phyloP scores from a whole-genome alignment of 2,329 filamentous ascomycete genomes.

The Sclerotinia trifoliorum region DNA sequence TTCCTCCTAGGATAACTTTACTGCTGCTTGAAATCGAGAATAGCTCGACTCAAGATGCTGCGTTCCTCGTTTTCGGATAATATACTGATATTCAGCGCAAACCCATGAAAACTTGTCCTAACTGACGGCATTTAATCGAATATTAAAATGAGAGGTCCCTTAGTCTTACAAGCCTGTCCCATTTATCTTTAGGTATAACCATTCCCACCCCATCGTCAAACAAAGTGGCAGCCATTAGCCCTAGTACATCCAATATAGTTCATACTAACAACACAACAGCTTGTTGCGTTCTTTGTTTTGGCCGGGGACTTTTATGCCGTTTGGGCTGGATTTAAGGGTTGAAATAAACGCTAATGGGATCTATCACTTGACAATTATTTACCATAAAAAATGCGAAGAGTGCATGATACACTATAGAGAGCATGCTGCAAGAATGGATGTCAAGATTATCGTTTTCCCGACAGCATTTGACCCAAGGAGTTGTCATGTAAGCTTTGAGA shows the following conservation, averaged over 20 bases:
- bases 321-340: neutral
- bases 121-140: accelerated
- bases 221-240: neutral
- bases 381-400: neutral
- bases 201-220: neutral
- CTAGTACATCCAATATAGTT: neutral
- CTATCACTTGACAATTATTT: neutral
- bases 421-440: neutral
- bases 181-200: neutral
- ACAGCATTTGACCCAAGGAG: accelerated
- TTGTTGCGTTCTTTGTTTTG: neutral
- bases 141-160: too few relatives aligned
- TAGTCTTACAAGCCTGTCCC: too few relatives aligned
- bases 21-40: neutral
- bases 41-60: neutral
- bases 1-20: neutral
- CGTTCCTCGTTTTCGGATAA: neutral
- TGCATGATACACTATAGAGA: neutral
- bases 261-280: neutral
- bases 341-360: neutral
- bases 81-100: neutral
- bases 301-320: neutral
- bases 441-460: too few relatives aligned
- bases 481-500: neutral
- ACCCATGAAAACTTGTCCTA: neutral